Base-by-base conservation (phyloP, 2,329 filamentous ascomycete species). In the Teratosphaeria gauchensis region DNA sequence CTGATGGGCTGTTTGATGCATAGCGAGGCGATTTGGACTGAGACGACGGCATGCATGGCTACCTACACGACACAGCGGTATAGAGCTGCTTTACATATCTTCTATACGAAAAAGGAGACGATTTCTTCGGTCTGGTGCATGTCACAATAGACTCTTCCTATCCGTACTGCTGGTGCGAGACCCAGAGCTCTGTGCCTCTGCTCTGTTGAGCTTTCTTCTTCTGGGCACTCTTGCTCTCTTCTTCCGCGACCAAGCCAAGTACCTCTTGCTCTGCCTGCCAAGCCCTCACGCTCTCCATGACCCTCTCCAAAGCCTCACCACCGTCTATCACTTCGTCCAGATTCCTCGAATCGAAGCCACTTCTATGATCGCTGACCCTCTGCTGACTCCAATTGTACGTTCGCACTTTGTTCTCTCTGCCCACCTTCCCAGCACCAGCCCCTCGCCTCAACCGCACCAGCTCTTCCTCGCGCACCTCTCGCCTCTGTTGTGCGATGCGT, bases 381-480 rank as follows among this genome's bases (percentile, higher is more conserved):
- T 91, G 86, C 73, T 89, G 85, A 3, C 79, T 78, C 73, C 79
- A 88, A 72, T 96, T 96, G 74, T 96, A 96, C 0, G 92, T 96
- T 61, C 92, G 81, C 59, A 99, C 87, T 78, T 99, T 99, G 76
- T 97, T 91, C 53, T 90, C 90, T 51, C 94, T 82, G 5, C 92
- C 94, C 76, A 94, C 92, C 68, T 87, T 82, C 7, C 80, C 87
- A 58, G 91, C 85, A 65, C 89, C 85, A 63, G 91, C 90, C 63
- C 86, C 90, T 70, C 91, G 83, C 58, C 92, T 80, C 73, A 97
- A 72, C 24, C 79, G 81, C 19, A 86, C 80, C 31, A 92, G 82
- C 71, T 92, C 85, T 66, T 90, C 89, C 73, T 99, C 92, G 33
- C 90, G 83, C 63, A 87, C 86, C 71, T 96, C 92, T 53, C 91